Evolutionary conservation across 1,139 yeast species (phyloP).

Genomic region (Torulaspora globosa): DNA sequence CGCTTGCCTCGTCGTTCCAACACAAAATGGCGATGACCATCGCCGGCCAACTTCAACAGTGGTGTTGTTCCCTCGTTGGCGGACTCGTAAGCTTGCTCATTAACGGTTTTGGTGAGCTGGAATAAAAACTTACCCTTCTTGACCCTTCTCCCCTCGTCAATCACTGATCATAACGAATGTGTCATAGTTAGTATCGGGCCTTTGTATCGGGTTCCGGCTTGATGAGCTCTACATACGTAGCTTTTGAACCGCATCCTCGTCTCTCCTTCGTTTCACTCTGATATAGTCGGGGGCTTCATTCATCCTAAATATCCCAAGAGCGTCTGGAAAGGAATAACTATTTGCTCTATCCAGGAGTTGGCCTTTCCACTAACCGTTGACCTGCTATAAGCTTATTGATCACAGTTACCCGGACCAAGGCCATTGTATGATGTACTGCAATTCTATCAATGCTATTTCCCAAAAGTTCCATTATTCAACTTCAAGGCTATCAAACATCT

Average conservation of each 20-base stretch:
- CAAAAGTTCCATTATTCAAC: too few relatives aligned
- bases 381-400: neutral
- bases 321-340: neutral
- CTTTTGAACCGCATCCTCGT: constrained; percentile 84
- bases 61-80: constrained; percentile 26
- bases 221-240: constrained; percentile 41
- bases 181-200: constrained; percentile 5
- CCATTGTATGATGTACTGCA: too few relatives aligned
- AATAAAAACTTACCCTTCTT: constrained; percentile 33
- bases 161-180: constrained; percentile 32
- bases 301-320: constrained; percentile 3
- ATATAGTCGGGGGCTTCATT: constrained; percentile 51
- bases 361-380: neutral
- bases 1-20: constrained; percentile 23
- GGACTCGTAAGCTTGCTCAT: constrained; percentile 25
- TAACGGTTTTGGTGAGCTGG: constrained; percentile 36
- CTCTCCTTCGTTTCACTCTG: constrained; percentile 78
- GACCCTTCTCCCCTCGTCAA: constrained; percentile 42
- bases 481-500: neutral
- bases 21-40: constrained; percentile 30
- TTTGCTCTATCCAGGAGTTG: neutral
- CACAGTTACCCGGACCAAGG: constrained; percentile 1
- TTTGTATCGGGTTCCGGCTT: neutral
- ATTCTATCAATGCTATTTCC: too few relatives aligned
- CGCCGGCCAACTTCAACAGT: constrained; percentile 28